Base-by-base conservation (phyloP, 2,329 filamentous ascomycete species). In the Fusarium devonianum region DNA sequence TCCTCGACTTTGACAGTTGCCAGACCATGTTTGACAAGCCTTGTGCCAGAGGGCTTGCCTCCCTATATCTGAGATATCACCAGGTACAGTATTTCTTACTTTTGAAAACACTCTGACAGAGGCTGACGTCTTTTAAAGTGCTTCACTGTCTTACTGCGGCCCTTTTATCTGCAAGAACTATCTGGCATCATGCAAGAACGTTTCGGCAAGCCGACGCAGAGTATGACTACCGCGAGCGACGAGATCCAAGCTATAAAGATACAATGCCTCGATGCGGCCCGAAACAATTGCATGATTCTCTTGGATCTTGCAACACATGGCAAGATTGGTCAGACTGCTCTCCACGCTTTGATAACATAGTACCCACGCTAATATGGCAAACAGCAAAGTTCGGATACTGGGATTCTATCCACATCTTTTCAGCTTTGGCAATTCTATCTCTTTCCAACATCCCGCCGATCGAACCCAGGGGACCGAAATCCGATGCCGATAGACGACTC, bases 401-500 rank as follows among this genome's bases (percentile, higher is more conserved):
- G 36, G 49, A 52, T 13, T 48, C 49, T 5, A 30, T 52, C 11
- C 49, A 52, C n/a, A 36, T 41, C 17, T 52, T 52, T 11, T 48
- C 49, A 2, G 34, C 35, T 21, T 10, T 52, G 2, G 43, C 43
- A 8, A 48, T 48, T 14, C 14, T 52, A 7, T 48, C 49, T 1
- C 35, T 52, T 17, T 52, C 43, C 13, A 33, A 42, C 19, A 42
- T 52, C n/a, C 21, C 37, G 1, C 29, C 30, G 18, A 38, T 48
- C 21, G 33, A 48, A 7, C n/a, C 30, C 1, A 34, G 17, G 10
- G 19, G 39, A 9, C 16, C 28, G 12, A 26, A 19, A 7, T 34
- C 49, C 4, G 43, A 41, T 13, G 21, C 21, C 10, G 49, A 52
- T 22, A 14, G 12, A 12, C 25, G 12, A 7, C 37, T 52, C 4